Percentiles rank a stretch among this genome's conserved stretches.
These are phyloP conservation scores for Aspergillus candidus DNA, from an alignment of 2,329 filamentous ascomycete genomes.

Conservation along the genomic window DNA sequence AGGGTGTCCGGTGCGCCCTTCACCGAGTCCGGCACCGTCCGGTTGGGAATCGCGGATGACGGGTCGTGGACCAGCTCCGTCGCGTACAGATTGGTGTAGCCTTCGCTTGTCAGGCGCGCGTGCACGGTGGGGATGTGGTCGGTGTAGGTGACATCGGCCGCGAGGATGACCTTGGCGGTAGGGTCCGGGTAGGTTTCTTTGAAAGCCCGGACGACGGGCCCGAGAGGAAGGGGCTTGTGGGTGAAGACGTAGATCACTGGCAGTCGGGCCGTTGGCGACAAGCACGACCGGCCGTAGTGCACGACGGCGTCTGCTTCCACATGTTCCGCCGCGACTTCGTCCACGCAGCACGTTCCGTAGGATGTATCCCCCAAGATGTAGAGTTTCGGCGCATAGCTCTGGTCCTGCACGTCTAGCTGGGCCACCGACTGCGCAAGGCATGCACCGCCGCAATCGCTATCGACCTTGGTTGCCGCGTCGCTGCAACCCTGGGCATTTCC, in stretches of 20 bases:
- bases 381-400: conserved; percentile 42
- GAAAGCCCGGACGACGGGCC: conserved; percentile 57
- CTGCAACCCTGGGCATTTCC: conserved; percentile 4
- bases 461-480: conserved; percentile 6
- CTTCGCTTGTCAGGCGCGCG: conserved; percentile 49
- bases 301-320: conserved; percentile 84
- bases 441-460: conserved; percentile 7
- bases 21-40: conserved; percentile 55
- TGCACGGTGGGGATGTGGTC: conserved; percentile 62
- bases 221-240: conserved; percentile 59
- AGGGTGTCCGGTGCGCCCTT: conserved; percentile 46
- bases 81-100: conserved; percentile 65
- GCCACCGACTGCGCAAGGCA: conserved; percentile 21
- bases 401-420: conserved; percentile 21
- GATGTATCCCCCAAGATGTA: conserved; percentile 93
- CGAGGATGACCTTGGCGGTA: conserved; percentile 63
- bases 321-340: conserved; percentile 94
- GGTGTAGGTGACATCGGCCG: conserved; percentile 85
- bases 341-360: conserved; percentile 94
- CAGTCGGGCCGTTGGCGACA: conserved; percentile 80
- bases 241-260: conserved; percentile 93
- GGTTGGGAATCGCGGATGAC: conserved; percentile 74
- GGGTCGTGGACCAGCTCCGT: conserved; percentile 74
- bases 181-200: conserved; percentile 61
- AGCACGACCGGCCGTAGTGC: conserved; percentile 86